phyloP scores from a whole-genome alignment of 805 yeast genomes.

The Candida khao-thaluensis region DNA sequence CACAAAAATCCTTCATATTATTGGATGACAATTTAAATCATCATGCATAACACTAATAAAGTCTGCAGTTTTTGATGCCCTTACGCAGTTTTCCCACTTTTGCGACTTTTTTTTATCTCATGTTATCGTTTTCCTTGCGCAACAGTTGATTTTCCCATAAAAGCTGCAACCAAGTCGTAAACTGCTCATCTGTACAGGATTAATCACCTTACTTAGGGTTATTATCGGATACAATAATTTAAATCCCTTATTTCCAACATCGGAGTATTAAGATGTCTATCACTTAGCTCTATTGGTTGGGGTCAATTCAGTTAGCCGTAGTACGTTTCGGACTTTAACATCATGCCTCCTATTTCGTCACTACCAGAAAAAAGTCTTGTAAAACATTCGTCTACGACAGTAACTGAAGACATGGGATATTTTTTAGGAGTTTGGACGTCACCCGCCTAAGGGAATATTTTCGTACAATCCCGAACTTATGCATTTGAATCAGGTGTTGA shows the following conservation, averaged over 20 bases:
- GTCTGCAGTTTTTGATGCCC: conserved; percentile 1
- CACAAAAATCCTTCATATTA: neutral
- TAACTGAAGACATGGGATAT: too few relatives aligned
- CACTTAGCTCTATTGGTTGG: too few relatives aligned
- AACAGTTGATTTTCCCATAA: neutral
- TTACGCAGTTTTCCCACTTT: conserved; percentile 3
- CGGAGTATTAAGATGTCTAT: too few relatives aligned
- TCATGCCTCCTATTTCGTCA: too few relatives aligned
- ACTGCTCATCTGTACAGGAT: neutral
- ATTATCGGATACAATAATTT: too few relatives aligned
- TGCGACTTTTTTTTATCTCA: conserved; percentile 4
- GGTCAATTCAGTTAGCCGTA: too few relatives aligned
- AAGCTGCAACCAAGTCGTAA: conserved; percentile 1
- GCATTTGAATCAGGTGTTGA: conserved; percentile 6
- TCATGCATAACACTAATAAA: conserved; percentile 2
- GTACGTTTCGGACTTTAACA: too few relatives aligned
- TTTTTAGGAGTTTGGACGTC: neutral
- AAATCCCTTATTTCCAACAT: too few relatives aligned
- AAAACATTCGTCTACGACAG: too few relatives aligned
- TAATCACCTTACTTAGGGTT: conserved; percentile 3
- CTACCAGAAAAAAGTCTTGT: too few relatives aligned
- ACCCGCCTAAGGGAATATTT: conserved; percentile 3
- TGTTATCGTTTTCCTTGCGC: too few relatives aligned
- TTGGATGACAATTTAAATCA: conserved; percentile 2
- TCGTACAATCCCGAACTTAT: neutral